These are phyloP conservation scores for Gamsiella multidivaricata DNA, from an alignment of 192 early-diverging fungal genomes.

Conservation along the genomic window DNA sequence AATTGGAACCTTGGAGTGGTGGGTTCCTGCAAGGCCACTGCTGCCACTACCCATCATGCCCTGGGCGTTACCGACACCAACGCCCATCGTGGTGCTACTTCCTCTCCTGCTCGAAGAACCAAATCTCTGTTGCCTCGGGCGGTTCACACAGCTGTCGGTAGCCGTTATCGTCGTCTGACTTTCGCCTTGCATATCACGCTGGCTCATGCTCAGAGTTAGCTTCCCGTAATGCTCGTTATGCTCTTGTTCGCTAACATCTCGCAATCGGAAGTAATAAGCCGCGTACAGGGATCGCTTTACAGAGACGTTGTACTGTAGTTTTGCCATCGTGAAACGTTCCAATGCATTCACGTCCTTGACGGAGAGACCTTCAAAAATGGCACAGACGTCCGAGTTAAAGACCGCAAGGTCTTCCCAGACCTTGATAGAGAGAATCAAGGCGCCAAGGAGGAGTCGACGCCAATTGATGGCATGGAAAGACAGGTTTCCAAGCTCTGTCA, in stretches of 20 bases:
- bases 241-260: slow-evolving; percentile 59
- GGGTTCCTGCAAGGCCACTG: slow-evolving; percentile 1
- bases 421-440: slow-evolving; percentile 79
- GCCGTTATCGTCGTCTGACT: not conserved
- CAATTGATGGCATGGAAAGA: slow-evolving; percentile 67
- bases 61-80: no score
- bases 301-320: slow-evolving; percentile 73
- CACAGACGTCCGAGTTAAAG: slow-evolving; percentile 84
- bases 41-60: not conserved
- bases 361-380: slow-evolving; percentile 78
- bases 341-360: slow-evolving; percentile 78
- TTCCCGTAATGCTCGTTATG: slow-evolving; percentile 35
- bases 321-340: slow-evolving; percentile 71
- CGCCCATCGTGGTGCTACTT: slow-evolving; percentile 13
- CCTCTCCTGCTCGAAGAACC: slow-evolving; percentile 11
- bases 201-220: slow-evolving; percentile 39
- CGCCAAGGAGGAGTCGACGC: slow-evolving; percentile 65
- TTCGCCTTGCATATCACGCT: slow-evolving; percentile 3
- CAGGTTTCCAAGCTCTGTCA: slow-evolving; percentile 70
- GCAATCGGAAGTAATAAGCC: slow-evolving; percentile 69
- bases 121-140: no score
- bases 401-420: slow-evolving; percentile 91
- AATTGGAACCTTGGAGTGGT: slow-evolving; percentile 27
- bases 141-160: not conserved
- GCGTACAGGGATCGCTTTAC: slow-evolving; percentile 75